phyloP scores from a whole-genome alignment of 2,329 filamentous ascomycete species.

The Didymella keratinophila region DNA sequence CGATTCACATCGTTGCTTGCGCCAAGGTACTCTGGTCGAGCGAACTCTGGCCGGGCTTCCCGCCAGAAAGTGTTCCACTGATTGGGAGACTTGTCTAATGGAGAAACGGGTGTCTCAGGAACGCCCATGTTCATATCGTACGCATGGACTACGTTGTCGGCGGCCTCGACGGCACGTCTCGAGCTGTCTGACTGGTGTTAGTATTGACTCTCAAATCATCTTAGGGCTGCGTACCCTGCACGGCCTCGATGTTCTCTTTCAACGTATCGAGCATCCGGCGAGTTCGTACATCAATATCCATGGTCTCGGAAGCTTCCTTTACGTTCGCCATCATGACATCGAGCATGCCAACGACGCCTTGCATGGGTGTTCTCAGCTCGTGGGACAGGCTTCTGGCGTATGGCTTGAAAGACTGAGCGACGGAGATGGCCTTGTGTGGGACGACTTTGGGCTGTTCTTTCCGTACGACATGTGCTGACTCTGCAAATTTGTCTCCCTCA shows the following conservation, averaged over 20 bases:
- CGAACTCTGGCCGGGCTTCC: constrained; percentile 54
- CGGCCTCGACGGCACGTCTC: constrained; percentile 74
- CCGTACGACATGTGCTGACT: constrained; percentile 33
- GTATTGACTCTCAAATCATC: background rate
- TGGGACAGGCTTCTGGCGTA: constrained; percentile 77
- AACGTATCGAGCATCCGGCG: constrained; percentile 67
- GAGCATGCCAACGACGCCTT: constrained; percentile 77
- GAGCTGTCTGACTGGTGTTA: constrained; percentile 65
- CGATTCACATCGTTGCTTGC: constrained; percentile 53
- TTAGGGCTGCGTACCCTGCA: constrained; percentile 64
- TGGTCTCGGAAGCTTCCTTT: constrained; percentile 68
- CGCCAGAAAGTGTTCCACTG: constrained; percentile 39
- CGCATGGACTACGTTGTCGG: constrained; percentile 77
- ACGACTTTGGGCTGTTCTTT: constrained; percentile 55
- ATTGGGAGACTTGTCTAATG: constrained; percentile 43
- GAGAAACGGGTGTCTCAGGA: constrained; percentile 66
- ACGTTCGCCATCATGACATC: constrained; percentile 79
- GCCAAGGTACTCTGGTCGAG: constrained; percentile 54
- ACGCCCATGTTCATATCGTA: constrained; percentile 79
- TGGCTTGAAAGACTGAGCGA: constrained; percentile 71
- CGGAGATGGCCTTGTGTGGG: constrained; percentile 64
- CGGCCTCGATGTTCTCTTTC: constrained; percentile 73
- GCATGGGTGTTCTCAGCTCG: constrained; percentile 76
- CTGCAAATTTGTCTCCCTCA: constrained; percentile 58
- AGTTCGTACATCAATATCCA: constrained; percentile 59